Base-by-base conservation (phyloP, 306 rosid species). In the Parietaria judaica region DNA sequence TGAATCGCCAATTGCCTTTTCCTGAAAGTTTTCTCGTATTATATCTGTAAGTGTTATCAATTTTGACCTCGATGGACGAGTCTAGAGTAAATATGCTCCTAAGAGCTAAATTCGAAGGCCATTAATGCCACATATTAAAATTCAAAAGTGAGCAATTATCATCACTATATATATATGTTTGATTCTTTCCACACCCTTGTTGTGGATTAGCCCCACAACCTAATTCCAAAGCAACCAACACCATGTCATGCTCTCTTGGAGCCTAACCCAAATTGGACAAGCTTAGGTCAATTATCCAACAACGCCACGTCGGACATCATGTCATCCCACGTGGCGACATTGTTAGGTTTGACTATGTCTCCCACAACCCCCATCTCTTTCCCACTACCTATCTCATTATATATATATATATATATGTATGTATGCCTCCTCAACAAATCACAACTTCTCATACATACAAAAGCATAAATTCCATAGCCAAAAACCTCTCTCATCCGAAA, bases 321-420 rank as follows among this genome's bases (percentile, higher is more conserved):
- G 66, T 59, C 70, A 63, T 70, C 78, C 64, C 1, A 68, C 64
- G 66, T 79, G 75, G 79, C 77, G 58, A 15, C 50, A 57, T 47
- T 44, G 58, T 67, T 55, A 41, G 63, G 50, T 76, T 44, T 78
- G 94, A 85, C 86, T 58, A 64, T 51, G 72, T 78, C 72, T 50
- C 6, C 11, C 51, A 57, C 9, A 35, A 16, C 6, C 64, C 9
- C 41, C 14, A 8, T 14, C 45, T 12, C 50, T 15, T 15, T 11
- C 54, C 55, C 60, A 31, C 7, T 54, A 1, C 45, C 58, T 36
- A 16, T 12, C 14, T 44, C 10, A 49, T 49, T 49, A 49, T 7
- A 7, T n/a, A 49, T 4, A 49, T 49, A 7, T 46, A 13, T 46
- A 46, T 46, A 46, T 46, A 46, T 46, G 3, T 46, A 23, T 41